phyloP scores from a whole-genome alignment of 2,329 filamentous ascomycete species.

The Phialocephala subalpina region DNA sequence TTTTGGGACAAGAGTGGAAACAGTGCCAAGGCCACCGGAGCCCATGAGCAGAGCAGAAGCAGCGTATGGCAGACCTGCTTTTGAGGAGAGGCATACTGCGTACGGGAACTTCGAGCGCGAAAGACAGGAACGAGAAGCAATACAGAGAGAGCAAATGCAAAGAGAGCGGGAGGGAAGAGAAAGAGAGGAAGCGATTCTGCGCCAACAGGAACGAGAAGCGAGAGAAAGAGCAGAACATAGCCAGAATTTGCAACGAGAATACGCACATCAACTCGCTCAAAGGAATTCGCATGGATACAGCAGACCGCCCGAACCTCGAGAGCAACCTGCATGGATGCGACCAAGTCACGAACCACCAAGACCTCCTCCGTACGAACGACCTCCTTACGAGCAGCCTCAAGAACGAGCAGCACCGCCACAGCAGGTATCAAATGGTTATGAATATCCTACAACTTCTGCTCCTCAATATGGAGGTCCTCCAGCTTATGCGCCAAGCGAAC shows the following conservation, averaged over 20 bases:
- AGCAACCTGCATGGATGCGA: constrained; percentile 41
- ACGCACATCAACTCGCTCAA: constrained; percentile 39
- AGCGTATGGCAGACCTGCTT: constrained; percentile 37
- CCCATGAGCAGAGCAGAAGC: constrained; percentile 49
- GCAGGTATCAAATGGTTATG: constrained; percentile 35
- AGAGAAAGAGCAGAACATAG: constrained; percentile 33
- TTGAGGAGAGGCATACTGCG: constrained; percentile 43
- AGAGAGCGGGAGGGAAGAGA: constrained; percentile 46
- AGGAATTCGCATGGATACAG: constrained; percentile 37
- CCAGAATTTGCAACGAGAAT: constrained; percentile 25
- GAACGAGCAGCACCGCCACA: constrained; percentile 25
- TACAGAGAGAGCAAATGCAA: constrained; percentile 35
- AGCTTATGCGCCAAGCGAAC: constrained; percentile 39
- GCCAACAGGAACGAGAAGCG: constrained; percentile 47
- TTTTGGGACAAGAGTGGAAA: constrained; percentile 37
- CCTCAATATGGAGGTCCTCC: constrained; percentile 38
- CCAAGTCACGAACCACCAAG: constrained; percentile 37
- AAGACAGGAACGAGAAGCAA: constrained; percentile 44
- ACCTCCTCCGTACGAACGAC: constrained; percentile 29
- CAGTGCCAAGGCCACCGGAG: constrained; percentile 28
- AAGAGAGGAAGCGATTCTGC: constrained; percentile 11
- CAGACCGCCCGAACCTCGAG: constrained; percentile 38
- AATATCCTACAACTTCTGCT: constrained; percentile 37
- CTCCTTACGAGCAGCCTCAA: constrained; percentile 24
- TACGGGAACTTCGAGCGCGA: constrained; percentile 64